These are phyloP conservation scores for Cryptosporidium sp. DNA, from an alignment of 169 alveolate species.

Conservation along the genomic window DNA sequence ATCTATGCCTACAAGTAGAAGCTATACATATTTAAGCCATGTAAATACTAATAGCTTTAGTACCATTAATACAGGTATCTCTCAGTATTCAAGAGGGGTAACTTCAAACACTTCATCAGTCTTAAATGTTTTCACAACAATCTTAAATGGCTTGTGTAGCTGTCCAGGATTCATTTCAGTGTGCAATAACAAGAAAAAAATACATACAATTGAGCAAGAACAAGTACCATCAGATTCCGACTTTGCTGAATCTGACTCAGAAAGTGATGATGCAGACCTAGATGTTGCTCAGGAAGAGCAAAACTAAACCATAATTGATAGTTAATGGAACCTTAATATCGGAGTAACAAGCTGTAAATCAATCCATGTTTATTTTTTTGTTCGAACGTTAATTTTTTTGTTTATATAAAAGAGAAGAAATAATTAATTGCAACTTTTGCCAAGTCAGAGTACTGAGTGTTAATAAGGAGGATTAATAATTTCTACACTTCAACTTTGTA, in stretches of 20 bases:
- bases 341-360: neutral
- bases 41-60: neutral
- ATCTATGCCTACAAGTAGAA: conserved; percentile 39
- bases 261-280: conserved; percentile 43
- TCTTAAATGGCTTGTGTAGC: conserved; percentile 54
- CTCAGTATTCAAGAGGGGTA: conserved; percentile 13
- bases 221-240: conserved; percentile 67
- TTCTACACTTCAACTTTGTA: neutral
- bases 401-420: neutral
- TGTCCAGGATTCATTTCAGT: conserved; percentile 71
- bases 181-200: conserved; percentile 36
- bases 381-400: neutral
- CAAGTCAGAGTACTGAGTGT: neutral
- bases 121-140: conserved; percentile 5
- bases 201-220: conserved; percentile 62
- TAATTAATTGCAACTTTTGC: neutral
- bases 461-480: neutral
- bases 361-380: neutral
- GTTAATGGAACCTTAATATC: neutral
- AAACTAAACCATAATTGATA: neutral
- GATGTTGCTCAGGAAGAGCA: conserved; percentile 69
- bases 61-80: neutral
- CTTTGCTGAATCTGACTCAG: conserved; percentile 72
- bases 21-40: conserved; percentile 62
- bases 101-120: conserved; percentile 9